These are phyloP conservation scores for Globisporangium splendens DNA, from an alignment of 352 stramenopile genomes.

Conservation along the genomic window DNA sequence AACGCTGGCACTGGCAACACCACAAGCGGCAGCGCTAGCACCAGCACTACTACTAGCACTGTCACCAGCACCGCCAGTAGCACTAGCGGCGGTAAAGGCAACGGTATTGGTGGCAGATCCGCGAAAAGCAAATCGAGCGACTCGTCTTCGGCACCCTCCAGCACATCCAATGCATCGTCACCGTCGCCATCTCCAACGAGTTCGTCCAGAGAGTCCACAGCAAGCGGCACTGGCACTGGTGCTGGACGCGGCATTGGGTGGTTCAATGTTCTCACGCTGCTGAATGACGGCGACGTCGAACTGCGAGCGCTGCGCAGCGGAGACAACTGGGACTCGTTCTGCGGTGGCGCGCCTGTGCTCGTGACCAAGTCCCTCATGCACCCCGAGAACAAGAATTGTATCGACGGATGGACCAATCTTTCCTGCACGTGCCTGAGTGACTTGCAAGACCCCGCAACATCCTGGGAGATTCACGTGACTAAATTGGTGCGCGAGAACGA, in stretches of 20 bases:
- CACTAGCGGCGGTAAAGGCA: no score
- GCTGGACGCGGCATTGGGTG: neutral
- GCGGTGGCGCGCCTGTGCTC: conserved; percentile 2
- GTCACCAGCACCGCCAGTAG: no score
- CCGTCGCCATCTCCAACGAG: neutral
- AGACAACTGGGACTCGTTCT: conserved; percentile 4
- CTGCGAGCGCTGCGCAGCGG: conserved; percentile 3
- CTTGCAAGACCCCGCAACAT: neutral
- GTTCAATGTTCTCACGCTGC: conserved; percentile 6
- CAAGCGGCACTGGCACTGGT: no score
- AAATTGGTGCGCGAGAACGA: neutral
- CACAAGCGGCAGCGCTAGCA: no score
- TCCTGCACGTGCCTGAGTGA: conserved; percentile 9
- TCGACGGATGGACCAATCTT: conserved; percentile 4
- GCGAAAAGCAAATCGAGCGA: no score
- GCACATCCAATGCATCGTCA: neutral
- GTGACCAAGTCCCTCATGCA: conserved; percentile 3
- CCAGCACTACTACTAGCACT: no score
- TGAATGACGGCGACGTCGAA: conserved; percentile 3
- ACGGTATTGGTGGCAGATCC: no score
- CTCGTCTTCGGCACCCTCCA: neutral
- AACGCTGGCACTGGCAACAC: neutral
- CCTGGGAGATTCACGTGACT: neutral
- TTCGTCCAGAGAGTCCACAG: no score
- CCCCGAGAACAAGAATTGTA: conserved; percentile 1